Base-by-base conservation (phyloP, 257 asterid species). In the Forsythia viridissima region DNA sequence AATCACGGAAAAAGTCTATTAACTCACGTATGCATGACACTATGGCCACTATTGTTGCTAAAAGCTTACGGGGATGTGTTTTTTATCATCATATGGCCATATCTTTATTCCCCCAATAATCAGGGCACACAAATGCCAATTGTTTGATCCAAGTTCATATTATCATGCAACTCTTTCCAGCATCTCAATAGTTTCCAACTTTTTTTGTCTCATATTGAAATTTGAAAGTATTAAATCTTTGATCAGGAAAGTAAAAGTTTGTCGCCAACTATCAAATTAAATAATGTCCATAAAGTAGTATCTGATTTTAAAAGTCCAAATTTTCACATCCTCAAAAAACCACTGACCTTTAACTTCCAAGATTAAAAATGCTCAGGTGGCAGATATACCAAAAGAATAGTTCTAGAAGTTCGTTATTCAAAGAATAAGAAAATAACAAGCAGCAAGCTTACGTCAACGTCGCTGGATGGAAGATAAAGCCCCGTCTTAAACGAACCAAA, bases 401-500 rank as follows among this genome's bases (percentile, higher is more conserved):
- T 63, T 21, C 38, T 8, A 70, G n/a, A 65, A 52, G 55, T 11
- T 24, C 61, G 16, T 38, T 34, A n/a, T 40, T 61, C 70, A 71
- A 79, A 63, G 13, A 24, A 20, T 61, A 63, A 37, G 9, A 5
- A 61, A 72, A 21, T 4, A 76, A 67, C 21, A 13, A 72, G 65
- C 51, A 59, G 44, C 48, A 77, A 70, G 72, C 97, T 90, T 89
- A 96, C 99, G 84, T 96, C 99, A 12, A 96, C 85, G 79, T 96
- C 99, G 51, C 99, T 96, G 46, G 98, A 91, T 38, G 99, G 99
- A 80, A 96, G 97, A 82, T 93, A 96, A 76, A 96, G 95, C 63
- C 99, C 98, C 0, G 99, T 96, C 87, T 83, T 89, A 89, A 96
- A 93, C 40, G 99, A 96, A 61, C 99, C 99, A 79, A 96, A 96